Conservation (phyloP, 1,139 yeast species). For the Saccharomyces pastorianus region DNA sequence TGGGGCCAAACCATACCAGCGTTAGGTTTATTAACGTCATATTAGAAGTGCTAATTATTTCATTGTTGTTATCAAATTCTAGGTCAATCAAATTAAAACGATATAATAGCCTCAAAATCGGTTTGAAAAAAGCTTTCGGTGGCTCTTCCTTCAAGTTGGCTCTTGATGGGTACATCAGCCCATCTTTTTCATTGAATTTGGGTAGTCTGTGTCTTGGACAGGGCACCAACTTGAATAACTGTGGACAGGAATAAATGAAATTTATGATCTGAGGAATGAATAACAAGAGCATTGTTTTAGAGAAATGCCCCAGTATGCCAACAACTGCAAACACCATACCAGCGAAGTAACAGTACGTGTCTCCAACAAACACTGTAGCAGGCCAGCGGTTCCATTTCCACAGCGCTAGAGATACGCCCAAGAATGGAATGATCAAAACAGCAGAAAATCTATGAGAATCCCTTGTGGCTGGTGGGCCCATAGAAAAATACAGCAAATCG, state of each 20-base stretch:
- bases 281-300: constrained; percentile 79
- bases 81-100: constrained; percentile 42
- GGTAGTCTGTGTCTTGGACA: constrained; percentile 97
- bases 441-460: constrained; percentile 81
- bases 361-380: constrained; percentile 91
- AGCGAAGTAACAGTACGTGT: constrained; percentile 92
- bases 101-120: constrained; percentile 30
- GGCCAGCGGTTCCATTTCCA: constrained; percentile 84
- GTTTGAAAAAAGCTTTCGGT: constrained; percentile 29
- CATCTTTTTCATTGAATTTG: constrained; percentile 55
- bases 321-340: constrained; percentile 98
- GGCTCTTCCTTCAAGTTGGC: constrained; percentile 39
- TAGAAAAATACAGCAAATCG: constrained; percentile 61
- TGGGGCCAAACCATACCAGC: constrained; percentile 81
- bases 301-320: constrained; percentile 91
- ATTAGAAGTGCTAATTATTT: constrained; percentile 50
- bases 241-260: constrained; percentile 84
- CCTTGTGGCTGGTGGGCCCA: constrained; percentile 53
- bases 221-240: constrained; percentile 72
- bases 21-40: constrained; percentile 79
- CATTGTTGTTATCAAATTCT: constrained; percentile 24
- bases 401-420: constrained; percentile 76
- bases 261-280: constrained; percentile 87
- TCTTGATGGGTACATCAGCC: constrained; percentile 68
- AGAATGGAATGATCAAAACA: constrained; percentile 71